Percentiles rank a stretch among this genome's conserved stretches.
These are phyloP conservation scores for Fusarium nelsonii DNA, from an alignment of 2,329 filamentous ascomycete genomes.

Conservation along the genomic window DNA sequence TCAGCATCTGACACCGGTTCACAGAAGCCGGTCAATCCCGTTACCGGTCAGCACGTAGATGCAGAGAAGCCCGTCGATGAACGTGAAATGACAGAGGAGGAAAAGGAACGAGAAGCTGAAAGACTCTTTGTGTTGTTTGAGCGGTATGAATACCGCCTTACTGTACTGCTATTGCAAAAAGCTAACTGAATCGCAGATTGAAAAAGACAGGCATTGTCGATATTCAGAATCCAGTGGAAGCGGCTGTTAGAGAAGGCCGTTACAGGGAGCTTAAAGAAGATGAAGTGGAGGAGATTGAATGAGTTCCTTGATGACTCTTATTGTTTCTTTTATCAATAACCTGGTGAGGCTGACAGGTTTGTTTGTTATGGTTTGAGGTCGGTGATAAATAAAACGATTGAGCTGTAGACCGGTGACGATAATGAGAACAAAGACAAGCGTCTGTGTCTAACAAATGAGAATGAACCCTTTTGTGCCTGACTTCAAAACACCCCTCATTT, in stretches of 20 bases:
- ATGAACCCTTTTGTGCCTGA: neutral
- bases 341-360: neutral
- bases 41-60: constrained; percentile 86
- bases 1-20: constrained; percentile 65
- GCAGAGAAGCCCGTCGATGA: constrained; percentile 69
- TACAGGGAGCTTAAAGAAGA: constrained; percentile 76
- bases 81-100: constrained; percentile 86
- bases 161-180: neutral
- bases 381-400: neutral
- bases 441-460: neutral
- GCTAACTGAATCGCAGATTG: constrained; percentile 58
- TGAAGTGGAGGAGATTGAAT: constrained; percentile 58
- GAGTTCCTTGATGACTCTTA: neutral
- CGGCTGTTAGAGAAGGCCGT: constrained; percentile 75
- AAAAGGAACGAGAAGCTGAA: constrained; percentile 93
- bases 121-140: constrained; percentile 91
- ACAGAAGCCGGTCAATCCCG: constrained; percentile 75
- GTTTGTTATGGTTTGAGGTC: neutral
- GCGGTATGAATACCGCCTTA: constrained; percentile 62
- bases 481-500: neutral
- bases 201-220: constrained; percentile 81
- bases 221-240: constrained; percentile 82
- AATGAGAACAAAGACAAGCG: constrained; percentile 12
- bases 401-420: neutral
- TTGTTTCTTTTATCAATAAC: neutral